These are phyloP conservation scores for Clarireedia hainanense DNA, from an alignment of 2,329 filamentous ascomycete species.

Conservation along the genomic window DNA sequence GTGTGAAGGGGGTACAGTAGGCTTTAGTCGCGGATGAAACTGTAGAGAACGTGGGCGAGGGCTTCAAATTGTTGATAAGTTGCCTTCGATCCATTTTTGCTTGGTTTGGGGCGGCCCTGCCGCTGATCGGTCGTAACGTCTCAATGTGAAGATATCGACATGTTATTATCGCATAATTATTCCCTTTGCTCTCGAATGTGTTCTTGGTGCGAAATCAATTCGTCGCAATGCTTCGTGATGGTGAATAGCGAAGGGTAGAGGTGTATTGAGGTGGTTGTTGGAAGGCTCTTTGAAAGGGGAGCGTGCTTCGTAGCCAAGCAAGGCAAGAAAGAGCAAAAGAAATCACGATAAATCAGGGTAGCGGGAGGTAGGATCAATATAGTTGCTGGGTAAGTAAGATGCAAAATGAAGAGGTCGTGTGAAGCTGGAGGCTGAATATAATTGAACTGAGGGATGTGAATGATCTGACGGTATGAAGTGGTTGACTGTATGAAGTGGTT, in stretches of 20 bases:
- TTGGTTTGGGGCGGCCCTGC: conserved; percentile 21
- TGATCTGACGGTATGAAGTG: too few species aligned
- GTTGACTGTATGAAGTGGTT: too few species aligned
- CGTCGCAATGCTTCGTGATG: too few species aligned
- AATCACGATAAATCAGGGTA: not conserved
- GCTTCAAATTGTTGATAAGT: conserved; percentile 21
- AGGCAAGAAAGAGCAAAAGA: not conserved
- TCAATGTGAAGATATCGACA: conserved; percentile 11
- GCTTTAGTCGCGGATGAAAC: conserved; percentile 32
- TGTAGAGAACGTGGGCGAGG: conserved; percentile 24
- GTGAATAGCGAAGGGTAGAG: too few species aligned
- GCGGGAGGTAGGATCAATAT: too few species aligned
- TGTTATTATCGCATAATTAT: not conserved
- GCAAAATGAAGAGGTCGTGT: not conserved
- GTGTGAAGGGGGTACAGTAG: conserved; percentile 54
- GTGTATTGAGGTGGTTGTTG: too few species aligned
- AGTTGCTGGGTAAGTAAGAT: not conserved
- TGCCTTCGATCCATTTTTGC: conserved; percentile 25
- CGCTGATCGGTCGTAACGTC: conserved; percentile 12
- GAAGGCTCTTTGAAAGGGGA: not conserved
- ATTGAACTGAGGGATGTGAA: too few species aligned
- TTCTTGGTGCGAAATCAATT: too few species aligned
- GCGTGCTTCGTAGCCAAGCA: not conserved
- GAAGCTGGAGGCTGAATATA: too few species aligned
- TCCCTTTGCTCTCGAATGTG: not conserved